Conservation (phyloP, 1,284 basidiomycete genomes). For the Blastosporella zonata region DNA sequence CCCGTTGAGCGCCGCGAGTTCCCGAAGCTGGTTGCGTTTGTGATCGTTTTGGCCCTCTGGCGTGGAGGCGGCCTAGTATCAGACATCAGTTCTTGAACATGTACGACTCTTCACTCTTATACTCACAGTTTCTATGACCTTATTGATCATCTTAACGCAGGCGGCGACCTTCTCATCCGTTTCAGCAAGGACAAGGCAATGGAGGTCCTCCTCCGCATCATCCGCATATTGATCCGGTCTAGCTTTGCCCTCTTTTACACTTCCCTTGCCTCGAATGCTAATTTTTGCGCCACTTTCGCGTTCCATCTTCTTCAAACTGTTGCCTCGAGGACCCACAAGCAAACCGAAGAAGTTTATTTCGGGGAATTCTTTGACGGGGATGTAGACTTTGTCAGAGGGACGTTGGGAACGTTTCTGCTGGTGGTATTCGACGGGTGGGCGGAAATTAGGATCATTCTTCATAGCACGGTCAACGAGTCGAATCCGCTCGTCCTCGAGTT, state of each 20-base stretch:
- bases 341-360: conserved; percentile 99
- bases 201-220: conserved; percentile 98
- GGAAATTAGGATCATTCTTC: conserved; percentile 97
- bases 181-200: conserved; percentile 95
- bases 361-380: conserved; percentile 99
- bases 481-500: conserved; percentile 96
- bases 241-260: conserved; percentile 98
- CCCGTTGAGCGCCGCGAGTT: conserved; percentile 96
- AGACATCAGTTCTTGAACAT: conserved; percentile 15
- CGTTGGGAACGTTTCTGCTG: conserved; percentile 90
- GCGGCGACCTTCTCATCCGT: conserved; percentile 86
- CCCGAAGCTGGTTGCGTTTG: conserved; percentile 98
- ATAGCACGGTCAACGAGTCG: conserved; percentile 92
- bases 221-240: conserved; percentile 89
- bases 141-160: conserved; percentile 96
- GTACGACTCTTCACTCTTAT: neutral
- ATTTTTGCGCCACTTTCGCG: conserved; percentile 97
- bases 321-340: conserved; percentile 96
- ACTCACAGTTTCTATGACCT: conserved; percentile 94
- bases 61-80: conserved; percentile 86
- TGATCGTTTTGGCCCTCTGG: conserved; percentile 99
- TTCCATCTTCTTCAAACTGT: conserved; percentile 99
- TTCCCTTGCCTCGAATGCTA: conserved; percentile 96
- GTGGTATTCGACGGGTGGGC: conserved; percentile 93
- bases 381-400: conserved; percentile 97